Conservation (phyloP, 1,284 basidiomycete species). For the Schizophyllum amplum region DNA sequence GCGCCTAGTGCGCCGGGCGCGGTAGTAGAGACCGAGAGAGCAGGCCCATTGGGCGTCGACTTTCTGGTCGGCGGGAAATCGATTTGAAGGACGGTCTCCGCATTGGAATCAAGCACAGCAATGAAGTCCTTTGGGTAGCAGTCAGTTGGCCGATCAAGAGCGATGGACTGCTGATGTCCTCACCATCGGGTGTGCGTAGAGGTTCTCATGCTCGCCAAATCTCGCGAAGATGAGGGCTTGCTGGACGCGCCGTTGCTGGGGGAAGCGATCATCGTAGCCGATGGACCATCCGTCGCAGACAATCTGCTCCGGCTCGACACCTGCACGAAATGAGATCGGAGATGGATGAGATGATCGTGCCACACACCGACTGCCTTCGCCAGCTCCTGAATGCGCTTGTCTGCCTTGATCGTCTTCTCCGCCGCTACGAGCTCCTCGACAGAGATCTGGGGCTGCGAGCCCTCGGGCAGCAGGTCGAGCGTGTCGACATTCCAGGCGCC, state of each 20-base stretch:
- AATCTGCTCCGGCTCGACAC: constrained; percentile 68
- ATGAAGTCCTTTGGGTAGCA: constrained; percentile 58
- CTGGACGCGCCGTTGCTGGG: constrained; percentile 55
- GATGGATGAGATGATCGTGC: not conserved
- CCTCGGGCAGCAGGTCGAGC: constrained; percentile 54
- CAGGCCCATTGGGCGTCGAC: constrained; percentile 31
- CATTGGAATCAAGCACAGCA: constrained; percentile 66
- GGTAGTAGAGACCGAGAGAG: constrained; percentile 41
- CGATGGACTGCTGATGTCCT: constrained; percentile 9
- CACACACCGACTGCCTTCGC: constrained; percentile 69
- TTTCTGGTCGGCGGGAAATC: constrained; percentile 70
- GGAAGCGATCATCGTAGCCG: constrained; percentile 83
- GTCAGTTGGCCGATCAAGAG: constrained; percentile 6
- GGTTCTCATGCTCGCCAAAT: constrained; percentile 68
- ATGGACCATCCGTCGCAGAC: constrained; percentile 78
- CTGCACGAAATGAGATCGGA: constrained; percentile 25
- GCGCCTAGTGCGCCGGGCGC: constrained; percentile 40
- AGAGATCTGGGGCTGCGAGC: constrained; percentile 71
- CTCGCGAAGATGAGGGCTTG: constrained; percentile 78
- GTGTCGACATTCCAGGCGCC: constrained; percentile 54
- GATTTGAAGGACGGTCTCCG: constrained; percentile 69
- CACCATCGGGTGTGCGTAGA: constrained; percentile 78
- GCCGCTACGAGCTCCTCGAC: constrained; percentile 67
- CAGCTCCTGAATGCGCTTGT: constrained; percentile 57
- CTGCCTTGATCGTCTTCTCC: constrained; percentile 60